Percentiles rank a stretch among this genome's conserved stretches.
Conservation (phyloP, 169 alveolate genomes). For the Plasmodium coatneyi region DNA sequence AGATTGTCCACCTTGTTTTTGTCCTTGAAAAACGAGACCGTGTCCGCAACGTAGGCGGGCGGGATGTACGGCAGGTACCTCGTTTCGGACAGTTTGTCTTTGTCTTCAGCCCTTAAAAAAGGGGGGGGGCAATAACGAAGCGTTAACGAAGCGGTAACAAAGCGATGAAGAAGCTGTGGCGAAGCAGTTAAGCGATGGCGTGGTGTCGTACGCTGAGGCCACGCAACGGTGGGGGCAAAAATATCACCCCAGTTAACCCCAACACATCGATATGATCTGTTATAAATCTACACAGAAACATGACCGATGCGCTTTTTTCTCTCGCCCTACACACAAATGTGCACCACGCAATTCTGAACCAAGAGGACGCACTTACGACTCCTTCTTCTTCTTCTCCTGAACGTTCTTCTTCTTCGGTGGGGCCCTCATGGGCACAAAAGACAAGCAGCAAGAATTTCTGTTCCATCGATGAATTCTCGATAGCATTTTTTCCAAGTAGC, state of each 20-base stretch:
- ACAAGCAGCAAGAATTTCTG: slow-evolving; percentile 35
- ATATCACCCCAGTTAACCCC: background rate
- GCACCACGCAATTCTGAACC: background rate
- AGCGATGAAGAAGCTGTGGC: background rate
- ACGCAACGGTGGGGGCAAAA: background rate
- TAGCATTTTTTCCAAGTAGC: slow-evolving; percentile 15
- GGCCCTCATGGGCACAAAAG: slow-evolving; percentile 74
- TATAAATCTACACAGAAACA: background rate
- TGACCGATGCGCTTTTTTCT: background rate
- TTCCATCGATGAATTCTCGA: slow-evolving; percentile 45
- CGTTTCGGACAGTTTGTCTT: slow-evolving; percentile 77
- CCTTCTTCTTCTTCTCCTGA: slow-evolving; percentile 72
- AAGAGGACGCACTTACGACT: slow-evolving; percentile 15
- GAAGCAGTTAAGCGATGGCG: background rate
- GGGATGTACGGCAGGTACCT: slow-evolving; percentile 85
- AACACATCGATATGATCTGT: background rate
- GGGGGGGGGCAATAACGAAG: background rate
- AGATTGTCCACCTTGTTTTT: slow-evolving; percentile 78
- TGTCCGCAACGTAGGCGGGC: slow-evolving; percentile 82
- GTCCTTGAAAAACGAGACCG: slow-evolving; percentile 82
- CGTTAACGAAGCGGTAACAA: background rate
- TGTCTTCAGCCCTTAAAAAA: slow-evolving; percentile 17
- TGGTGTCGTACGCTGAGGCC: background rate
- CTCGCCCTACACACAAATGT: background rate
- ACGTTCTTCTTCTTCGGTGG: slow-evolving; percentile 50